phyloP scores from a whole-genome alignment of 2,329 filamentous ascomycete species.

The Seiridium cupressi region DNA sequence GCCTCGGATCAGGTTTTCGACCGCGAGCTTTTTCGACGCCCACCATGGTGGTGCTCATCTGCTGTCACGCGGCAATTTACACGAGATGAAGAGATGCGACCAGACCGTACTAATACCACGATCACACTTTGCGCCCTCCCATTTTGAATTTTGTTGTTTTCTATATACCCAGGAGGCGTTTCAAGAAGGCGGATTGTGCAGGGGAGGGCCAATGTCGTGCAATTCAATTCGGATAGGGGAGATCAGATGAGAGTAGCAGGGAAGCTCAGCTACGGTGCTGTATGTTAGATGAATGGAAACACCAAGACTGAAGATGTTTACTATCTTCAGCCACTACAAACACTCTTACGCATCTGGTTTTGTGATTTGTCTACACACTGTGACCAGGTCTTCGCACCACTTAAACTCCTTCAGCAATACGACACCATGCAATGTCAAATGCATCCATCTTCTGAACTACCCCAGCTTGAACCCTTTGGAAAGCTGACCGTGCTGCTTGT shows the following conservation, averaged over 20 bases:
- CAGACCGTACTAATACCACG: constrained; percentile 5
- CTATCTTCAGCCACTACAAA: no score
- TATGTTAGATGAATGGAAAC: not conserved
- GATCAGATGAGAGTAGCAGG: not conserved
- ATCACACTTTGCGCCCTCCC: constrained; percentile 1
- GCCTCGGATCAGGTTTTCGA: constrained; percentile 4
- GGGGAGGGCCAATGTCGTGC: constrained; percentile 2
- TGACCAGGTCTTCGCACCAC: no score
- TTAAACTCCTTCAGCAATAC: no score
- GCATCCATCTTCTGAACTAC: no score
- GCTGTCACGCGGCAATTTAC: not conserved
- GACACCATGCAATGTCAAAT: no score
- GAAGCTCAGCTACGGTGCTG: not conserved
- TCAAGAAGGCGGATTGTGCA: not conserved
- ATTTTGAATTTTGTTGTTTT: not conserved
- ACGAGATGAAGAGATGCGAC: constrained; percentile 8
- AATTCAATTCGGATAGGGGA: not conserved
- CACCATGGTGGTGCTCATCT: constrained; percentile 3
- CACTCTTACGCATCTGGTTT: no score
- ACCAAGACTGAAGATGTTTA: no score
- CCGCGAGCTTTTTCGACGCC: constrained; percentile 2
- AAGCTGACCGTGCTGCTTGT: no score
- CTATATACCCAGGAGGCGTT: constrained; percentile 7
- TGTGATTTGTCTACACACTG: no score
- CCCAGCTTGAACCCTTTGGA: no score